These are phyloP conservation scores for Schwanniomyces polymorphus DNA, from an alignment of 805 yeast genomes.

Conservation along the genomic window DNA sequence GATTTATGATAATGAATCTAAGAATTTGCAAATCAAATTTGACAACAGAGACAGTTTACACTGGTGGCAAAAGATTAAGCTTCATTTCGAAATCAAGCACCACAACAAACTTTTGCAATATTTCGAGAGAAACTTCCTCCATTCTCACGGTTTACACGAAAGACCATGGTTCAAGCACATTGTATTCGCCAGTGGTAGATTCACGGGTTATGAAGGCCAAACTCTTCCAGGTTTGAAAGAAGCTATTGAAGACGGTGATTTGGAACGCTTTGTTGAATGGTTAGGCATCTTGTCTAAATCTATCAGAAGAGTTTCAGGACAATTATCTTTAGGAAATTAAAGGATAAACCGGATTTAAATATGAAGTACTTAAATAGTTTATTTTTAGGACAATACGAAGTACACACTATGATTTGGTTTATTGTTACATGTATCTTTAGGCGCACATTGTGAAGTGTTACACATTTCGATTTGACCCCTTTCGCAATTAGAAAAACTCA, in stretches of 20 bases:
- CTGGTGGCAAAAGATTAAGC: constrained; percentile 36
- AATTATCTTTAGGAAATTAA: background rate
- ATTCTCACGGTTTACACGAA: constrained; percentile 44
- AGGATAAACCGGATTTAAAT: no score
- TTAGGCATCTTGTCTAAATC: constrained; percentile 43
- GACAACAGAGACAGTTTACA: constrained; percentile 30
- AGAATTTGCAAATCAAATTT: constrained; percentile 25
- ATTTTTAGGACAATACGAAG: no score
- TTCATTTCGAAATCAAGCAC: constrained; percentile 27
- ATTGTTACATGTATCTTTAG: background rate
- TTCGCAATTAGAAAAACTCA: no score
- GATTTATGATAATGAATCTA: constrained; percentile 27
- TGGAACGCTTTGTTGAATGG: constrained; percentile 44
- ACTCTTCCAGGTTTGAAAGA: constrained; percentile 62
- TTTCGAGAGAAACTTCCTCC: constrained; percentile 55
- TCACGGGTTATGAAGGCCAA: constrained; percentile 50
- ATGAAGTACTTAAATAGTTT: no score
- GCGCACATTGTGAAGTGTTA: background rate
- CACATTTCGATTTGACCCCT: no score
- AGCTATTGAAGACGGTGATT: constrained; percentile 48
- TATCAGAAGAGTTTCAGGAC: constrained; percentile 26
- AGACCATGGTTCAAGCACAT: constrained; percentile 66
- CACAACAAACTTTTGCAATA: constrained; percentile 40
- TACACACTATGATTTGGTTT: background rate
- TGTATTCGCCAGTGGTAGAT: constrained; percentile 58